Conservation (phyloP, 805 yeast species). For the Metschnikowia santaceciliae region DNA sequence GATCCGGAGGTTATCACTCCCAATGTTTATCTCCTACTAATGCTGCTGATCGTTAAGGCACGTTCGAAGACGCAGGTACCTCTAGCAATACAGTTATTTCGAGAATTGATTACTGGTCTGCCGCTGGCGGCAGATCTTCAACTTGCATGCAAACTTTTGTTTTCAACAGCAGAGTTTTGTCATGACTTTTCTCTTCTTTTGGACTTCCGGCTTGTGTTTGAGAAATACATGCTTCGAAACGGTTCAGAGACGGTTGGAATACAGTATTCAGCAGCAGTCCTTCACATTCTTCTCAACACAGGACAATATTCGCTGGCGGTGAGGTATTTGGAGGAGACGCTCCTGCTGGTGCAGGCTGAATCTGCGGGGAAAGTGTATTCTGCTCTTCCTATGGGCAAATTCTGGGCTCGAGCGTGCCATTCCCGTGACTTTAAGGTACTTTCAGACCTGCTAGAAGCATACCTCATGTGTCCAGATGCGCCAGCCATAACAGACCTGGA, state of each 20-base stretch:
- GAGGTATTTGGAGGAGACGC: neutral
- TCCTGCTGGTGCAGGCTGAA: neutral
- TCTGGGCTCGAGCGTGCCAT: slow-evolving; percentile 16
- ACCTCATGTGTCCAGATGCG: neutral
- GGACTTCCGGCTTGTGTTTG: slow-evolving; percentile 22
- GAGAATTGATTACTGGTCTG: slow-evolving; percentile 3
- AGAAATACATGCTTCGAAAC: slow-evolving; percentile 2
- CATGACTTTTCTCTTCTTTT: slow-evolving; percentile 20
- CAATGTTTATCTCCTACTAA: slow-evolving; percentile 6
- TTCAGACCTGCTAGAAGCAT: slow-evolving; percentile 4
- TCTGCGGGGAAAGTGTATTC: neutral
- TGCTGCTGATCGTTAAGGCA: slow-evolving; percentile 11
- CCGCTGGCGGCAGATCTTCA: slow-evolving; percentile 4
- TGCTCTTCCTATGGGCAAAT: slow-evolving; percentile 18
- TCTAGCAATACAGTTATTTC: slow-evolving; percentile 10
- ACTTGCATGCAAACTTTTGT: slow-evolving; percentile 8
- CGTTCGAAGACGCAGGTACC: neutral
- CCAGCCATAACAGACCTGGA: slow-evolving; percentile 4
- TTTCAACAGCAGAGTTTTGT: slow-evolving; percentile 12
- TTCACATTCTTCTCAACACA: slow-evolving; percentile 22
- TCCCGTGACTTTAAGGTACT: slow-evolving; percentile 24
- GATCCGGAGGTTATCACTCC: neutral
- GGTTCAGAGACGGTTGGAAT: no score
- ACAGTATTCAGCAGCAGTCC: slow-evolving; percentile 21
- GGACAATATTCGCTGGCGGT: slow-evolving; percentile 24